Percentiles rank a stretch among this genome's conserved stretches.
phyloP scores from a whole-genome alignment of 2,329 filamentous ascomycete genomes.

The Alternaria longipes region DNA sequence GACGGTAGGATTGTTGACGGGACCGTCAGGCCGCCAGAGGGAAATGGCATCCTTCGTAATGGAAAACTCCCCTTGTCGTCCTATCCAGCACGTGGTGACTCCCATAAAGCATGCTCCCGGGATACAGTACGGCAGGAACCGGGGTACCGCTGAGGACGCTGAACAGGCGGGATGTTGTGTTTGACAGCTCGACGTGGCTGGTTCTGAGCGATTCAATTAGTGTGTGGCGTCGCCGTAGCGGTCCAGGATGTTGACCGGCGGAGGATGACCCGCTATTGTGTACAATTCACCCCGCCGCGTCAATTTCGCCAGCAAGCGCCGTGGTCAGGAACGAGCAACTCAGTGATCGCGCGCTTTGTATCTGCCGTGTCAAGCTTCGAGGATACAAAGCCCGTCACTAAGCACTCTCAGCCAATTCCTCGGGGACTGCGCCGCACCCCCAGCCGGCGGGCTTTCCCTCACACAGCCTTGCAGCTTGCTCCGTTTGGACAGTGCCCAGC shows the following conservation, averaged over 20 bases:
- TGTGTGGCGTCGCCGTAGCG: not conserved
- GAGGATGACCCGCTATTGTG: conserved; percentile 19
- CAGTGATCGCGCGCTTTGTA: conserved; percentile 2
- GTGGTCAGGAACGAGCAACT: conserved; percentile 1
- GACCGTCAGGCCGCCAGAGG: conserved; percentile 1
- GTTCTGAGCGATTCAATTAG: conserved; percentile 8
- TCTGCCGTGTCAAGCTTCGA: conserved; percentile 5
- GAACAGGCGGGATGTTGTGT: not conserved
- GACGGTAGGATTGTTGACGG: conserved; percentile 7
- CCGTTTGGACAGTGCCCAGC: conserved; percentile 32
- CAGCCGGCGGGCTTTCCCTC: conserved; percentile 24
- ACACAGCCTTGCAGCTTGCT: conserved; percentile 28
- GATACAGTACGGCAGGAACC: not conserved
- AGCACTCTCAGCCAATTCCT: conserved; percentile 12
- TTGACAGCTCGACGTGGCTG: conserved; percentile 14
- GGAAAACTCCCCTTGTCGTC: not conserved
- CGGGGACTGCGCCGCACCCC: conserved; percentile 21
- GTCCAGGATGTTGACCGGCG: conserved; percentile 19
- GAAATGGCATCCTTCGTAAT: conserved; percentile 9
- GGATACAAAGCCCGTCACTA: conserved; percentile 4
- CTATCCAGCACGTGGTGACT: conserved; percentile 13
- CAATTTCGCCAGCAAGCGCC: conserved; percentile 13
- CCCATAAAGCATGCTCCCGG: not conserved
- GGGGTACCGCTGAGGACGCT: not conserved
- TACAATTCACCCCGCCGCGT: conserved; percentile 23